Base-by-base conservation (phyloP, 2,329 filamentous ascomycete genomes). In the Fonsecaea erecta region DNA sequence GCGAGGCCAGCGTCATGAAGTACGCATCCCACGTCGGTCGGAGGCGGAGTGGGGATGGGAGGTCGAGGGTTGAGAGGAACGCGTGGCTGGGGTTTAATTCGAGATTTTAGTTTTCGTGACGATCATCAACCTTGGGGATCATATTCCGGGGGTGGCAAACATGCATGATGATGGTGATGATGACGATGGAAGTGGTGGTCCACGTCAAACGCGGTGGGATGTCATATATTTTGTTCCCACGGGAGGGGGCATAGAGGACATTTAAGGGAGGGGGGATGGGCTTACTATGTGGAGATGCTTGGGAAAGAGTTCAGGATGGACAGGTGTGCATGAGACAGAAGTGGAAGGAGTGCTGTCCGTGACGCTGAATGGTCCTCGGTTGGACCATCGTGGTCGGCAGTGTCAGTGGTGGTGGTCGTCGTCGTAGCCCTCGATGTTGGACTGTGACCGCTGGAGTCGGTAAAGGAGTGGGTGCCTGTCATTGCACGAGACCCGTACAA, bases 11-110 rank as follows among this genome's bases (percentile, higher is more conserved):
- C 46, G 91, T 88, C 95, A 99, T 99, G 76, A 99, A 99, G 81
- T 99, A 99, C 73, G 91, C 89, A 78, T 99, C 95, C 95, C 95
- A 99, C 55, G 87, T 89, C 0, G 95, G 95, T 1, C 95, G 88
- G 37, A 99, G 83, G 1, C 95, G 89, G 72, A 90, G 86, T 35
- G 89, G 85, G 73, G 95, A 88, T 1, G 90, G 84, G 28, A 99
- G 85, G 75, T 96, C 86, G 7, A 97, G 84, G 53, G 86, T 85
- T 55, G 85, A 83, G 1, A 99, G 85, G 8, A 90, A 89, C 2
- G 84, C 82, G 76, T 92, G 88, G 5, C 43, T 48, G n/a, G 18
- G 11, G 4, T n/a, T 40, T 40, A 3, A 5, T 18, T 8, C 3
- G 14, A 40, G 8, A 8, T 14, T n/a, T 40, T n/a, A 16, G 5